These are phyloP conservation scores for Lycium ferocissimum DNA, from an alignment of 257 asterid genomes.

Conservation along the genomic window DNA sequence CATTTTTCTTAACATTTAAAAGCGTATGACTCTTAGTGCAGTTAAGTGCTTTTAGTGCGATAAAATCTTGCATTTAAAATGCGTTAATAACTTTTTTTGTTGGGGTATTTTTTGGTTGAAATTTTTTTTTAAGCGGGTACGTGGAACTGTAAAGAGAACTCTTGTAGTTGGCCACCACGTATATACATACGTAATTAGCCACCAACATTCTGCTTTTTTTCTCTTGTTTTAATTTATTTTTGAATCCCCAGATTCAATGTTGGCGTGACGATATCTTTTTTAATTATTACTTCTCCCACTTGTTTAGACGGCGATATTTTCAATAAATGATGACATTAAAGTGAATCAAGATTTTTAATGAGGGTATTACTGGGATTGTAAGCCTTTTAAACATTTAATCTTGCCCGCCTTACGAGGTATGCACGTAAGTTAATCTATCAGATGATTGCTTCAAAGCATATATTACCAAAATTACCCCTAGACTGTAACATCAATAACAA, in stretches of 20 bases:
- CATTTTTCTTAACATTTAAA: too few relatives aligned
- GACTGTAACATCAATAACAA: not conserved
- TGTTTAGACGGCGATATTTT: not conserved
- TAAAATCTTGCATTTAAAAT: too few relatives aligned
- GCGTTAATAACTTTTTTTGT: too few relatives aligned
- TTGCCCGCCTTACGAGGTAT: slow-evolving; percentile 21
- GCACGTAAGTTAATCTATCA: not conserved
- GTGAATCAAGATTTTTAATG: not conserved
- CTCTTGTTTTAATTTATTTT: too few relatives aligned
- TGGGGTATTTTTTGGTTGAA: too few relatives aligned
- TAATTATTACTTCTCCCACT: not conserved
- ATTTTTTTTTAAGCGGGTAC: too few relatives aligned
- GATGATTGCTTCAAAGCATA: not conserved
- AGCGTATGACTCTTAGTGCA: too few relatives aligned
- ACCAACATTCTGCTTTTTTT: not conserved
- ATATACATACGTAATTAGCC: not conserved
- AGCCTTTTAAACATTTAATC: not conserved
- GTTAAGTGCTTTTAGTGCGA: too few relatives aligned
- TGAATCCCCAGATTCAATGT: not conserved
- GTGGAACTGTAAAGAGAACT: too few relatives aligned
- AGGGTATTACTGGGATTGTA: not conserved
- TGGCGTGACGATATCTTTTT: not conserved
- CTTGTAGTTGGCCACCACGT: too few relatives aligned
- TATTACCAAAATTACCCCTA: not conserved
- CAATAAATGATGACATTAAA: not conserved